Percentiles rank a stretch among this genome's conserved stretches.
phyloP scores from a whole-genome alignment of 805 yeast species.

The Starmerella stigmatis region DNA sequence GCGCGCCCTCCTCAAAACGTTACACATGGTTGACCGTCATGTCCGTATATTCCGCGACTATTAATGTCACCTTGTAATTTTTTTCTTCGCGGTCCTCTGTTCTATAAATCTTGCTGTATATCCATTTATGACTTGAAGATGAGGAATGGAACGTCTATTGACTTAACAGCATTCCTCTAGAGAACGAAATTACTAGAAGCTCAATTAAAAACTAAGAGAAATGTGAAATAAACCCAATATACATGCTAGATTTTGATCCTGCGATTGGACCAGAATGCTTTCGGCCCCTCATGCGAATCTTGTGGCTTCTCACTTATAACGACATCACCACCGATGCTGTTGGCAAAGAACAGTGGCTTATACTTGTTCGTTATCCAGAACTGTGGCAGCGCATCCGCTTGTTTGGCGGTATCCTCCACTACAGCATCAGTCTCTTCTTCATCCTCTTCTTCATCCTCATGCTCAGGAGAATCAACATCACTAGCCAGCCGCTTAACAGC shows the following conservation, averaged over 20 bases:
- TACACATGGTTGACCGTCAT: constrained; percentile 30
- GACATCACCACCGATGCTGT: constrained; percentile 41
- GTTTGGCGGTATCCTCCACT: constrained; percentile 6
- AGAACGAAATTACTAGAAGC: too few relatives aligned
- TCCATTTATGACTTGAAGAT: background rate
- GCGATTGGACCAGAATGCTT: constrained; percentile 32
- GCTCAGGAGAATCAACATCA: constrained; percentile 17
- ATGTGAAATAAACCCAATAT: background rate
- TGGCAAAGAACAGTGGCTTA: constrained; percentile 58
- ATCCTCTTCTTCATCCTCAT: constrained; percentile 25
- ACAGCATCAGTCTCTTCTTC: constrained; percentile 33
- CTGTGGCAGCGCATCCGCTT: constrained; percentile 14
- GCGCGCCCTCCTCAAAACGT: constrained; percentile 28
- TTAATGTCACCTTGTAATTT: constrained; percentile 13
- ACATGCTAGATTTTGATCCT: constrained; percentile 9
- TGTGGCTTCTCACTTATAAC: constrained; percentile 67
- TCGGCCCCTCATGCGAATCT: constrained; percentile 36
- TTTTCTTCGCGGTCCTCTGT: too few relatives aligned
- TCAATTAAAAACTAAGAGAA: background rate
- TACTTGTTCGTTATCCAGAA: constrained; percentile 73
- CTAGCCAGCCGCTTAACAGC: constrained; percentile 30
- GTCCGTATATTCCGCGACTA: constrained; percentile 34
- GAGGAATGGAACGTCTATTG: background rate
- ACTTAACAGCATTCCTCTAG: background rate
- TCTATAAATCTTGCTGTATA: too few relatives aligned